These are phyloP conservation scores for Blastobotrys malaysiensis DNA, from an alignment of 1,139 yeast species.

Conservation along the genomic window DNA sequence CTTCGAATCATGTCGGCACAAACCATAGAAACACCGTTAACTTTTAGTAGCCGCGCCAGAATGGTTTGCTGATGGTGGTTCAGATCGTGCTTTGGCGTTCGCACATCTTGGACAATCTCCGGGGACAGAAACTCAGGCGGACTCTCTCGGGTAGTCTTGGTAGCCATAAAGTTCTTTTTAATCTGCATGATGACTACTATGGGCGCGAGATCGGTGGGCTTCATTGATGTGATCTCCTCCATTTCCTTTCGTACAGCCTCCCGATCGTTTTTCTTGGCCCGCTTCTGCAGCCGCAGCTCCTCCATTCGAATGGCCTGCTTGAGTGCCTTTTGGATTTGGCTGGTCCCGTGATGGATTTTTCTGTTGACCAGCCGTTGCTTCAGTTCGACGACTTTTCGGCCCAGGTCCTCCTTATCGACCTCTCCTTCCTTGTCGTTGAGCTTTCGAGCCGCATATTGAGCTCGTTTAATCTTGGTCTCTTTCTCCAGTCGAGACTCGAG, in stretches of 20 bases:
- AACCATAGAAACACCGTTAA: constrained; percentile 44
- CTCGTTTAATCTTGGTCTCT: constrained; percentile 26
- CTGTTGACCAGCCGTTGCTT: constrained; percentile 30
- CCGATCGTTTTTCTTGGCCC: constrained; percentile 22
- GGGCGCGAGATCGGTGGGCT: constrained; percentile 21
- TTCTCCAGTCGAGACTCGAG: constrained; percentile 32
- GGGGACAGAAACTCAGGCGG: constrained; percentile 18
- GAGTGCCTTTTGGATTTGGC: constrained; percentile 27
- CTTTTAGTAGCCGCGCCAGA: constrained; percentile 57
- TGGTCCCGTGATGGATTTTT: constrained; percentile 30
- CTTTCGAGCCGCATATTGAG: constrained; percentile 25
- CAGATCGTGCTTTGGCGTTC: constrained; percentile 7
- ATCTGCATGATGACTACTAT: constrained; percentile 23
- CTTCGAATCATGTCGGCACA: constrained; percentile 51
- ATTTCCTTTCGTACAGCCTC: constrained; percentile 26
- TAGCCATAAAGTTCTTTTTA: constrained; percentile 21
- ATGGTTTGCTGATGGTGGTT: constrained; percentile 23
- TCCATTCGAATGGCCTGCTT: constrained; percentile 32
- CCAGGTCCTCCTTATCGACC: constrained; percentile 10
- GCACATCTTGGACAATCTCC: constrained; percentile 2
- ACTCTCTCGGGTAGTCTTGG: constrained; percentile 14
- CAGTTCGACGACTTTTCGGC: constrained; percentile 22
- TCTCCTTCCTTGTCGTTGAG: constrained; percentile 18
- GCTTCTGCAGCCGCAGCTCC: constrained; percentile 30
- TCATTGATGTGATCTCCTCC: constrained; percentile 23